phyloP scores from a whole-genome alignment of 306 rosid species.

The Glycine soja region DNA sequence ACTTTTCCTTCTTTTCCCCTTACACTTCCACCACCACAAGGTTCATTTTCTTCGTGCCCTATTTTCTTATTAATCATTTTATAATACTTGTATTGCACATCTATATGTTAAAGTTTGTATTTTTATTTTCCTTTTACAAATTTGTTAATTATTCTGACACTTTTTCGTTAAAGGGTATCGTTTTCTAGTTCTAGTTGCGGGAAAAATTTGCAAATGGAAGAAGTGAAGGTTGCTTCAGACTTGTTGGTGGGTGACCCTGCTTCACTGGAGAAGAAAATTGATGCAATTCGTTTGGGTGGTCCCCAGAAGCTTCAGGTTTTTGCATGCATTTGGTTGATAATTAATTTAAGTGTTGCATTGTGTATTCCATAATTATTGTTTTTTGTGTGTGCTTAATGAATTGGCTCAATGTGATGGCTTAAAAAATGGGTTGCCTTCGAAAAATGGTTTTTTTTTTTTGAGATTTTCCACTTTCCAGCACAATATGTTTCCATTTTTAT shows the following conservation, averaged over 20 bases:
- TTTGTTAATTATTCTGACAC: neutral
- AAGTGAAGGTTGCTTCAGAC: conserved; percentile 42
- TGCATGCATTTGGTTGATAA: conserved; percentile 6
- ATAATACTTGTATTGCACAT: no score
- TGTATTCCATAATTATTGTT: conserved; percentile 5
- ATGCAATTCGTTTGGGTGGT: conserved; percentile 66
- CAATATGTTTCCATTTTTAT: conserved; percentile 20
- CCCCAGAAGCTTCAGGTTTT: conserved; percentile 72
- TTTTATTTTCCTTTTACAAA: neutral
- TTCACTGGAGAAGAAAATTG: conserved; percentile 55
- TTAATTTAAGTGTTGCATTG: neutral
- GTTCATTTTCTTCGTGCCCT: neutral
- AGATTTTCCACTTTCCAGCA: no score
- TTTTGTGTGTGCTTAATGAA: neutral
- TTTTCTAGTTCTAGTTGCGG: conserved; percentile 45
- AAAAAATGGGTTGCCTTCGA: neutral
- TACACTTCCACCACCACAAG: conserved; percentile 44
- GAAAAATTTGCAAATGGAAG: conserved; percentile 56
- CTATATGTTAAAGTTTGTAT: neutral
- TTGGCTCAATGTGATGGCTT: no score
- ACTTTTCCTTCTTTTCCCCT: conserved; percentile 34
- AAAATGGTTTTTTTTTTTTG: neutral
- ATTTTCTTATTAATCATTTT: no score
- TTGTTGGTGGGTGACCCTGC: conserved; percentile 52
- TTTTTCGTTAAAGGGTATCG: conserved; percentile 46